Conservation (phyloP, 2,329 filamentous ascomycete genomes). For the Phoma sp. region DNA sequence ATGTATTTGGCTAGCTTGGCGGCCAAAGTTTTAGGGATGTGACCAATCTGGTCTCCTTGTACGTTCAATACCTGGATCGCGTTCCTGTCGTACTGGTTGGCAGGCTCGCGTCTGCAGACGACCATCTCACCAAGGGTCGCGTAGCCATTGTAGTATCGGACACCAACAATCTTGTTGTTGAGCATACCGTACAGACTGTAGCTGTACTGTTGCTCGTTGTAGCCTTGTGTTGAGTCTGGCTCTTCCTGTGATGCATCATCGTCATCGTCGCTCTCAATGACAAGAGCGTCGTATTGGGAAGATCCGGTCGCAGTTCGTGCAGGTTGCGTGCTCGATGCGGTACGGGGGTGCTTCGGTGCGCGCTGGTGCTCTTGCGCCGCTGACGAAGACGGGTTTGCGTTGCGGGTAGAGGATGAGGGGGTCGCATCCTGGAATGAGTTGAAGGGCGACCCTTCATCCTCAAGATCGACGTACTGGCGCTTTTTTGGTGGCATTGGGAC, state of each 20-base stretch:
- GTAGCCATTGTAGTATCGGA: conserved; percentile 49
- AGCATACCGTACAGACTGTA: conserved; percentile 46
- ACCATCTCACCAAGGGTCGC: conserved; percentile 46
- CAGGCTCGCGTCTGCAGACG: conserved; percentile 63
- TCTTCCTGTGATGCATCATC: conserved; percentile 40
- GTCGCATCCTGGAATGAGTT: conserved; percentile 29
- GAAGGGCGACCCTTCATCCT: conserved; percentile 7
- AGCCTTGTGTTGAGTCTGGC: conserved; percentile 32
- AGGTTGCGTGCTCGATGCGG: conserved; percentile 15
- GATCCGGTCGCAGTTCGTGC: conserved; percentile 25
- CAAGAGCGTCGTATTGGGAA: conserved; percentile 34
- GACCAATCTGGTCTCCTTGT: conserved; percentile 75
- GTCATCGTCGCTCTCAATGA: conserved; percentile 38
- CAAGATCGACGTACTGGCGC: conserved; percentile 13
- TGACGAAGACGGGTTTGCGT: conserved; percentile 16
- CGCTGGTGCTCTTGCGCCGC: conserved; percentile 12
- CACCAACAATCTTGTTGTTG: conserved; percentile 64
- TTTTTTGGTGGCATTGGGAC: conserved; percentile 17
- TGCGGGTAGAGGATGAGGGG: conserved; percentile 14
- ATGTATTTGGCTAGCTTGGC: conserved; percentile 76
- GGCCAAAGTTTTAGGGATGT: conserved; percentile 71
- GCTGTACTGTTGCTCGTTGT: conserved; percentile 30
- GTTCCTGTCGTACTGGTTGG: conserved; percentile 65
- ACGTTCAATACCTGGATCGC: conserved; percentile 82
- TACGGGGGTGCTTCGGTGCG: conserved; percentile 38